phyloP scores from a whole-genome alignment of 1,139 yeast genomes.

The Lodderomyces parapsilosis region DNA sequence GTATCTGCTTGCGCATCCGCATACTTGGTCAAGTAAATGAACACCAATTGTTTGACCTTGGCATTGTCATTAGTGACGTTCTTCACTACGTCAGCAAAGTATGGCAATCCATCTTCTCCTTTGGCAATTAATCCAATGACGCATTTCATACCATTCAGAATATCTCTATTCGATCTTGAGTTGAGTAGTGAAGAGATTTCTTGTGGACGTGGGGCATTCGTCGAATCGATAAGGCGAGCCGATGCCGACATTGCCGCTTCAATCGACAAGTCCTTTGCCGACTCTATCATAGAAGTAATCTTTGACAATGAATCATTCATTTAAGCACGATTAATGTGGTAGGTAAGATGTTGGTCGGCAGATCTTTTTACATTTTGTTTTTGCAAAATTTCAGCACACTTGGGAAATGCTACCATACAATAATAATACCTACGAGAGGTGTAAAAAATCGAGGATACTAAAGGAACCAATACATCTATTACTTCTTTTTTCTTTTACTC shows the following conservation, averaged over 20 bases:
- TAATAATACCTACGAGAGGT: too few species aligned
- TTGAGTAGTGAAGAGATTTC: conserved; percentile 68
- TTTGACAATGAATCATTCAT: conserved; percentile 46
- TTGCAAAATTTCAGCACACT: background rate
- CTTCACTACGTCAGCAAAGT: conserved; percentile 87
- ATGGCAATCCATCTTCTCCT: conserved; percentile 60
- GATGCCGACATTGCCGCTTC: conserved; percentile 85
- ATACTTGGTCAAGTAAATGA: conserved; percentile 70
- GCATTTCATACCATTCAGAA: conserved; percentile 72
- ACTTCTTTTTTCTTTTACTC: conserved; percentile 22
- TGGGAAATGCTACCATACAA: too few species aligned
- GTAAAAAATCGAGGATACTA: too few species aligned
- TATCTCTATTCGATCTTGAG: conserved; percentile 71
- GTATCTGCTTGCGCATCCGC: conserved; percentile 87
- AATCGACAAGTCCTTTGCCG: conserved; percentile 75
- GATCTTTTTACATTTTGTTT: background rate
- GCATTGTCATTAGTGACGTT: conserved; percentile 73
- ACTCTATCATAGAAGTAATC: conserved; percentile 57
- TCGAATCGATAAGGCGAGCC: conserved; percentile 58
- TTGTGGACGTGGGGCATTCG: conserved; percentile 52
- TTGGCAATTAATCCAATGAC: conserved; percentile 65
- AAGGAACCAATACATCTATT: conserved; percentile 3
- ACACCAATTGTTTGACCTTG: conserved; percentile 74
- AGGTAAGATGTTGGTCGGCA: background rate
- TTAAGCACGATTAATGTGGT: background rate